Evolutionary conservation across 345 rosid genomes (phyloP), one percentile per base, ranked within the genome.

Genomic region (Linum usitatissimum): DNA sequence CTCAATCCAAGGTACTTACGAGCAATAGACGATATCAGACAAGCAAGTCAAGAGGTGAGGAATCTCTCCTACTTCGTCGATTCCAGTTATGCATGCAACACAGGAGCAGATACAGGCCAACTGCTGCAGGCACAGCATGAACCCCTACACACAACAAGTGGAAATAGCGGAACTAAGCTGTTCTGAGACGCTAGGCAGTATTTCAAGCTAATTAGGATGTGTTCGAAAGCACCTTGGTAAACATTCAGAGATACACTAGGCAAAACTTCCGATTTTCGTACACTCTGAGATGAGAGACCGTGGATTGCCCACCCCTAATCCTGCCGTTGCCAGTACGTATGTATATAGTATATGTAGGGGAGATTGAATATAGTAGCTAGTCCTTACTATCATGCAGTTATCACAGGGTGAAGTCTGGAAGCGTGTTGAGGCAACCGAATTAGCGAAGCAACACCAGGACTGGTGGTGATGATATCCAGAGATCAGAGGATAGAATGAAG

Each of bases 361-460:
- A 23, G 1, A 23, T 23, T 1, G 1, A 23, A 23, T 23, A 23
- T 23, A 23, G 28, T 23, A 23, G 28, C 28, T 23, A 23, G 28
- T 23, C 1, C 28, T 23, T 23, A 88, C 92, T 42, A 82, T 80
- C 71, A 88, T 84, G 76, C 92, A 88, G 62, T 86, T 86, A 73
- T 88, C 96, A 64, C 96, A 84, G 55, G 71, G 63, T 1, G 92
- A 82, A 5, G 92, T 88, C 67, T 81, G 85, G 28, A 80, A 88
- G 34, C 96, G 87, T n/a, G 96, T 88, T 0, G 96, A 83, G 20
- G 89, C 80, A 6, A 88, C 96, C 23, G 84, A 80, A 64, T 57
- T 80, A 8, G 64, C 10, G 53, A 75, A 70, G 76, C 79, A 83
- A 53, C 70, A 69, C 51, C 59, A 31, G 12, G 77, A 80, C 84